Evolutionary conservation across 73 alveolate genomes (phyloP).

Genomic region (Breviolum minutum): DNA sequence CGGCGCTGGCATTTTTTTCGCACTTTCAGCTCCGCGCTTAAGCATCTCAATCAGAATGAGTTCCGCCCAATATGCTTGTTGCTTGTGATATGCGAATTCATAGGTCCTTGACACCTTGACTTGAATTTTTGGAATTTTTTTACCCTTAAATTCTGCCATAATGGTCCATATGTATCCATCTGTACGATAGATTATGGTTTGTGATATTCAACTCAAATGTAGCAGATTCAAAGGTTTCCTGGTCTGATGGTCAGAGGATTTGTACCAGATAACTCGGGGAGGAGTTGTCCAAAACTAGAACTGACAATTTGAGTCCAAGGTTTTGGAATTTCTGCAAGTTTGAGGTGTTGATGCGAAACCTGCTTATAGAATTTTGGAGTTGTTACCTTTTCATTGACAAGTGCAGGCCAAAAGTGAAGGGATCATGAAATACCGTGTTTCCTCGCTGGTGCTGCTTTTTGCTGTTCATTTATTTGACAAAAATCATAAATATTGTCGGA

Average conservation of each 20-base stretch:
- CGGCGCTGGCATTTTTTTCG: slow-evolving; percentile 25
- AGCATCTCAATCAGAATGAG: neutral
- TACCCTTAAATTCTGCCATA: neutral
- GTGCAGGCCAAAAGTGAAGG: too few species aligned
- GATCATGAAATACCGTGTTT: too few species aligned
- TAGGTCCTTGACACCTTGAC: neutral
- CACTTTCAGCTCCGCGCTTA: neutral
- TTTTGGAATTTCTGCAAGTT: too few species aligned
- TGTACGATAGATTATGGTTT: neutral
- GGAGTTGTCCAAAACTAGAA: too few species aligned
- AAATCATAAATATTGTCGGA: neutral
- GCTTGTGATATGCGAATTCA: neutral
- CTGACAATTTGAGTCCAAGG: too few species aligned
- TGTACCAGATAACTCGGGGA: too few species aligned
- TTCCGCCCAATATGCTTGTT: neutral
- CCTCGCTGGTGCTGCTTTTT: too few species aligned
- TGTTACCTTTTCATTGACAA: too few species aligned
- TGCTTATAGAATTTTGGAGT: too few species aligned
- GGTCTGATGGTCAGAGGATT: too few species aligned
- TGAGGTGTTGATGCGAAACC: too few species aligned
- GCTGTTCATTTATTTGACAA: neutral
- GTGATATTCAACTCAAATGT: too few species aligned
- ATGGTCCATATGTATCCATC: neutral
- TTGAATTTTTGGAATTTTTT: neutral
- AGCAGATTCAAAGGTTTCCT: neutral